Evolutionary conservation across 495 filamentous ascomycete genomes (phyloP), one percentile per base, ranked within the genome.

Genomic region (Aspergillus ellipticus): DNA sequence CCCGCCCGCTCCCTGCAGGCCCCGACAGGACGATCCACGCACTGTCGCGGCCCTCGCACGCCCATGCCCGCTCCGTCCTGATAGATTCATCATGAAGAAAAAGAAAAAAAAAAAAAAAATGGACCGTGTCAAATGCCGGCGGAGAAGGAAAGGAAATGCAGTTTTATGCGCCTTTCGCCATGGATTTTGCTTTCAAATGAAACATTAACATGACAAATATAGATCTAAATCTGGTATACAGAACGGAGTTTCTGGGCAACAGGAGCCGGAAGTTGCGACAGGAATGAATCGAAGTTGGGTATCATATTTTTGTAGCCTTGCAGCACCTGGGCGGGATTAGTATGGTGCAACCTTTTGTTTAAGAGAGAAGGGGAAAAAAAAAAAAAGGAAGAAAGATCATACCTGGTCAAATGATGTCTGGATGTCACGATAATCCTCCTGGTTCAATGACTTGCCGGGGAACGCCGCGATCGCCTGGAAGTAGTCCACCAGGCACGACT

Each of bases 381-480:
- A 26, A 13, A 1, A 47, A 22, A 35, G n/a, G 13, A 3, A 20
- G 51, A 9, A 28, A 35, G 6, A 19, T 42, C 74, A 58, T 69
- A 82, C 80, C 66, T 79, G 69, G 43, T 81, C 76, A 61, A 82
- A 82, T 28, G 79, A 81, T 49, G 54, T 68, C 33, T 74, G 72
- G 22, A 83, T 74, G 46, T 78, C 72, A 54, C 74, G 76, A 58
- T 82, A 80, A 19, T 79, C 75, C 31, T 78, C 77, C 49, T 78
- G 75, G 51, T 73, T 66, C 2, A 78, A 68, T 22, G 80, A 75
- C 49, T 89, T 85, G 63, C 79, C 79, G 1, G 72, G 73, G 68
- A 90, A 91, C 49, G 85, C 74, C 15, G 92, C 89, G 67, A 90
- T 93, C n/a, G 88, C 76, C 56, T 82, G 84, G 71, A 97, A 96